Percentiles rank a stretch among this genome's conserved stretches.
Conservation (phyloP, 495 filamentous ascomycete genomes). For the Mycothermus thermophilus region DNA sequence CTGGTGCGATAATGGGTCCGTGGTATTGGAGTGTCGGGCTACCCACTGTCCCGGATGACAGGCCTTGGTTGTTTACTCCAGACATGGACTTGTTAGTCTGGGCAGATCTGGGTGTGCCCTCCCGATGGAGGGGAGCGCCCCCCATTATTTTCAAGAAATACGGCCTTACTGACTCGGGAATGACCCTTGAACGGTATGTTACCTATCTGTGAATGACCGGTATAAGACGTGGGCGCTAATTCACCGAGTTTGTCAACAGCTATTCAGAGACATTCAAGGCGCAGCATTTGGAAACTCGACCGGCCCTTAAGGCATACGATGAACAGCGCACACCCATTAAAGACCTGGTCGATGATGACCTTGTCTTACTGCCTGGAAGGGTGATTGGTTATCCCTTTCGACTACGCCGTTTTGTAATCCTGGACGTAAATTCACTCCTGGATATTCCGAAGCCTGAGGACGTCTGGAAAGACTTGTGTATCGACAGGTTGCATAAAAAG, state of each 20-base stretch:
- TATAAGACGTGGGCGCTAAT: too few species aligned
- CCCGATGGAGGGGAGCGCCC: too few species aligned
- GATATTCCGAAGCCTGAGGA: constrained; percentile 19
- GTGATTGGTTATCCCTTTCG: constrained; percentile 27
- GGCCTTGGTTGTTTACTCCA: background rate
- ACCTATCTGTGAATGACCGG: too few species aligned
- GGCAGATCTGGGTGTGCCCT: too few species aligned
- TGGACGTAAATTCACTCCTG: constrained; percentile 25
- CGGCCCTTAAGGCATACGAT: background rate
- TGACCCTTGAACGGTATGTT: too few species aligned
- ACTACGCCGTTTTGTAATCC: constrained; percentile 24
- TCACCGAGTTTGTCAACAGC: too few species aligned
- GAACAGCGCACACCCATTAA: background rate
- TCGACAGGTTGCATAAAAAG: constrained; percentile 37
- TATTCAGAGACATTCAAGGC: background rate
- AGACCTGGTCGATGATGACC: constrained; percentile 21
- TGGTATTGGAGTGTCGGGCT: too few species aligned
- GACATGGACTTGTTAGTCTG: too few species aligned
- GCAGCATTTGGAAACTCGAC: background rate
- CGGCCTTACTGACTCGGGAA: too few species aligned
- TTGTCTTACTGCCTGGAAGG: constrained; percentile 25
- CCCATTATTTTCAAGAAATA: too few species aligned
- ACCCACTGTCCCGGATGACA: background rate
- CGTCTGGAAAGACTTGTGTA: constrained; percentile 41
- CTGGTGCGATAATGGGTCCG: constrained; percentile 4